These are phyloP conservation scores for Cornus suecica DNA, from an alignment of 148 eudicot genomes.

Conservation along the genomic window DNA sequence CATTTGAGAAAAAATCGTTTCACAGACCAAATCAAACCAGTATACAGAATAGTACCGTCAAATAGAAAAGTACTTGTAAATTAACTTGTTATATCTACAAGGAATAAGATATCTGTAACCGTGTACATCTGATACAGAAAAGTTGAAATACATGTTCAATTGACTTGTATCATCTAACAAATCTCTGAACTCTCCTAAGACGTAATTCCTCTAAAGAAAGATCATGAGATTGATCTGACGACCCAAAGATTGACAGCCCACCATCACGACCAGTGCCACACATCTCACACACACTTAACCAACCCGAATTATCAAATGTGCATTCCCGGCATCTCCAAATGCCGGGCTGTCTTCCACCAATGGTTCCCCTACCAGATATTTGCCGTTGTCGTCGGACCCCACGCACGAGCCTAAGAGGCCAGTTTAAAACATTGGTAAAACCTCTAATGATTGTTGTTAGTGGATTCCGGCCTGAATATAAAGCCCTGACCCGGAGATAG, in stretches of 20 bases:
- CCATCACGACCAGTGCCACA: conserved; percentile 62
- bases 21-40: too few relatives aligned
- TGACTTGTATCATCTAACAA: conserved; percentile 36
- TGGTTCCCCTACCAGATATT: conserved; percentile 50
- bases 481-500: conserved; percentile 49
- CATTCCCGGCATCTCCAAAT: conserved; percentile 80
- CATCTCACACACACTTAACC: conserved; percentile 70
- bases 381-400: conserved; percentile 18
- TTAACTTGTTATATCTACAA: too few relatives aligned
- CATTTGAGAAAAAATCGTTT: too few relatives aligned
- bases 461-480: conserved; percentile 48
- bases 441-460: conserved; percentile 37
- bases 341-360: conserved; percentile 34
- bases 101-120: too few relatives aligned
- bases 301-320: conserved; percentile 64
- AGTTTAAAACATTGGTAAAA: conserved; percentile 30
- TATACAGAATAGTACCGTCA: too few relatives aligned
- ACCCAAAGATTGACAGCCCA: conserved; percentile 17
- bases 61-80: too few relatives aligned
- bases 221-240: conserved; percentile 13
- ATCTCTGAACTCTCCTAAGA: conserved; percentile 70
- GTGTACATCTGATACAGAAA: too few relatives aligned
- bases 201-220: conserved; percentile 68
- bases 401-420: conserved; percentile 49
- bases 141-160: background rate